These are phyloP conservation scores for Oryza nivara DNA, from an alignment of 176 grass and related monocot genomes.

Conservation along the genomic window DNA sequence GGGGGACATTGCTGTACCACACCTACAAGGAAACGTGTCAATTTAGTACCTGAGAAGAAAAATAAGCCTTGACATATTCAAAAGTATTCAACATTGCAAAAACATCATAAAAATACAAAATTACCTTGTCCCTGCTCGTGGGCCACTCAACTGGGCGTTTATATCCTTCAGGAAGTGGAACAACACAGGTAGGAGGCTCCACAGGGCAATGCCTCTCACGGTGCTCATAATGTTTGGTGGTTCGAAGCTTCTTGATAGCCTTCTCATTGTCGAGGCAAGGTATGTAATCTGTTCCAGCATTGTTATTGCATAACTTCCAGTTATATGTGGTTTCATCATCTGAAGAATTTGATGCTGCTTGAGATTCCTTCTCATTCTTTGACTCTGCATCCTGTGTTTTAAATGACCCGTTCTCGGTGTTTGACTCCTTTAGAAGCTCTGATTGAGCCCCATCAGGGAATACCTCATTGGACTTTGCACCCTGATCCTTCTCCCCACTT, in stretches of 20 bases:
- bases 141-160: slow-evolving; percentile 77
- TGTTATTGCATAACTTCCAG: slow-evolving; percentile 89
- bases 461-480: slow-evolving; percentile 49
- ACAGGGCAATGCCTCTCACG: slow-evolving; percentile 96
- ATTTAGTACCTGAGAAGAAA: slow-evolving; percentile 22
- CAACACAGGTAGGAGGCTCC: slow-evolving; percentile 82
- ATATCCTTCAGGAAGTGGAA: slow-evolving; percentile 84
- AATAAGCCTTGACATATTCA: neutral
- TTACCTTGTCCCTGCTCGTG: slow-evolving; percentile 86
- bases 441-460: slow-evolving; percentile 78
- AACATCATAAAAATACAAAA: slow-evolving; percentile 39
- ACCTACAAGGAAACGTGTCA: slow-evolving; percentile 55
- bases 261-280: slow-evolving; percentile 98
- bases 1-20: slow-evolving; percentile 92
- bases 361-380: slow-evolving; percentile 78
- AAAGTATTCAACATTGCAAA: slow-evolving; percentile 24
- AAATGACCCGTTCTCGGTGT: slow-evolving; percentile 74
- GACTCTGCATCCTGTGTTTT: slow-evolving; percentile 83
- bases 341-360: slow-evolving; percentile 49
- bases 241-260: slow-evolving; percentile 83
- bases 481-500: slow-evolving; percentile 56
- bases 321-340: slow-evolving; percentile 51
- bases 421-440: slow-evolving; percentile 87
- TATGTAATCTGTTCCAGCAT: slow-evolving; percentile 72
- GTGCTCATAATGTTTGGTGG: slow-evolving; percentile 93